A percentile compares a stretch with the other conserved stretches of the same genome.
Evolutionary conservation across 2,329 filamentous ascomycete species (phyloP).

Genomic region (Sarocladium kiliense): DNA sequence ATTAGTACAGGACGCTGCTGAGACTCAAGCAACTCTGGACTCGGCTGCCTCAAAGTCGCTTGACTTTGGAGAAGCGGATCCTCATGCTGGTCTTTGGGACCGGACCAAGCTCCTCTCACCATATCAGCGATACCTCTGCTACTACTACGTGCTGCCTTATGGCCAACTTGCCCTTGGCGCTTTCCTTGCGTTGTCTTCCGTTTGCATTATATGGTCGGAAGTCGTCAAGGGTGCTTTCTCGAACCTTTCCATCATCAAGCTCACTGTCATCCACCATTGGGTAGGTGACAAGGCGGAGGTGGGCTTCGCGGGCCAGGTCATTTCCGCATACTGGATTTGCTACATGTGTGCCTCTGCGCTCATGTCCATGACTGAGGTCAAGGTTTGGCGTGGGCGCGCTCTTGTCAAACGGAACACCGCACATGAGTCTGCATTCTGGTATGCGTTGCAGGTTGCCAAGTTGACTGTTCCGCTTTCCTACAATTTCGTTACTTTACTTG

Average conservation of each 20-base stretch:
- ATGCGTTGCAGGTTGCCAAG: conserved; percentile 85
- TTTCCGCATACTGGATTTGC: conserved; percentile 81
- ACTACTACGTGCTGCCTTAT: conserved; percentile 69
- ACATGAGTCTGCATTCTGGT: conserved; percentile 92
- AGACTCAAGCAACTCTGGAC: conserved; percentile 78
- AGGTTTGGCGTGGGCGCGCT: conserved; percentile 94
- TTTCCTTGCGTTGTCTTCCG: conserved; percentile 68
- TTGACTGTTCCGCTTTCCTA: conserved; percentile 89
- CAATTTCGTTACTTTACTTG: conserved; percentile 92
- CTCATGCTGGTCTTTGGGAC: conserved; percentile 49
- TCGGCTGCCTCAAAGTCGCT: conserved; percentile 76
- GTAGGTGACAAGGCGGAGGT: conserved; percentile 67
- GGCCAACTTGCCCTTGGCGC: conserved; percentile 59
- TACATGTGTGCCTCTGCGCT: conserved; percentile 95
- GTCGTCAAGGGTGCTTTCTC: conserved; percentile 78
- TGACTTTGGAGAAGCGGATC: conserved; percentile 60
- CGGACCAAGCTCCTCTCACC: conserved; percentile 65
- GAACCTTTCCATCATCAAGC: conserved; percentile 63
- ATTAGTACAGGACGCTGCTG: conserved; percentile 67
- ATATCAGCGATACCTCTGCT: conserved; percentile 72
- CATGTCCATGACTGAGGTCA: conserved; percentile 83
- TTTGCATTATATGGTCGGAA: conserved; percentile 89
- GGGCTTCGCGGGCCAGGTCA: conserved; percentile 79
- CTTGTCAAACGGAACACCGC: conserved; percentile 88
- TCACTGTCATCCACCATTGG: conserved; percentile 70